phyloP scores from a whole-genome alignment of 345 rosid species.

The Bruguiera sexangula region DNA sequence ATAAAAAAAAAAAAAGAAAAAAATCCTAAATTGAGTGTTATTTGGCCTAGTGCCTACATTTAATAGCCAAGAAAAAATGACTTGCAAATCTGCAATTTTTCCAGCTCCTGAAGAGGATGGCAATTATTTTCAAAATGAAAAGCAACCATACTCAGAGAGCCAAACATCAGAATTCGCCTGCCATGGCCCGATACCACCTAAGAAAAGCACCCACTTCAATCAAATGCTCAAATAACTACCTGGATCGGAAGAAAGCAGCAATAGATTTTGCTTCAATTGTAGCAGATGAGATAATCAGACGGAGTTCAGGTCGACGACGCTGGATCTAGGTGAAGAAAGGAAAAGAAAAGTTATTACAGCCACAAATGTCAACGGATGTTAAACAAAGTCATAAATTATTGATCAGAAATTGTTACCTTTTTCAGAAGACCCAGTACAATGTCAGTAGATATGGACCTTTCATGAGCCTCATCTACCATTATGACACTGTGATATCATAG shows the following conservation, averaged over 20 bases:
- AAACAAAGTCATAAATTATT: constrained; percentile 1
- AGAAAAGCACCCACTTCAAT: neutral
- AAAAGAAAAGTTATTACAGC: neutral
- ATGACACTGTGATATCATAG: constrained; percentile 58
- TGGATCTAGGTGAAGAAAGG: constrained; percentile 48
- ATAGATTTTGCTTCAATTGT: constrained; percentile 92
- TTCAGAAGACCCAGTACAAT: constrained; percentile 89
- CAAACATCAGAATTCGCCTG: no score
- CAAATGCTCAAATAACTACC: constrained; percentile 41
- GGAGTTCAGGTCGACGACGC: constrained; percentile 84
- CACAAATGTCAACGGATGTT: constrained; percentile 1
- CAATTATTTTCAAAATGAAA: neutral
- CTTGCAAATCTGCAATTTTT: no score
- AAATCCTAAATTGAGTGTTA: no score
- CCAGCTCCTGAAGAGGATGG: neutral
- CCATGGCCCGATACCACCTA: constrained; percentile 1
- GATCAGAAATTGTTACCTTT: constrained; percentile 47
- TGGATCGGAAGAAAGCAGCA: constrained; percentile 67
- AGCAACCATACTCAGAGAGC: no score
- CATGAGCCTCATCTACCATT: constrained; percentile 99
- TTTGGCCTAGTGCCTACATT: no score
- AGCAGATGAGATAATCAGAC: constrained; percentile 87
- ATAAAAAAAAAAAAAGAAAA: no score
- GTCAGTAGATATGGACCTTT: constrained; percentile 94
- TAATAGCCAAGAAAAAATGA: no score